These are phyloP conservation scores for Fraxinus velutina DNA, from an alignment of 305 asterid genomes.

Conservation along the genomic window DNA sequence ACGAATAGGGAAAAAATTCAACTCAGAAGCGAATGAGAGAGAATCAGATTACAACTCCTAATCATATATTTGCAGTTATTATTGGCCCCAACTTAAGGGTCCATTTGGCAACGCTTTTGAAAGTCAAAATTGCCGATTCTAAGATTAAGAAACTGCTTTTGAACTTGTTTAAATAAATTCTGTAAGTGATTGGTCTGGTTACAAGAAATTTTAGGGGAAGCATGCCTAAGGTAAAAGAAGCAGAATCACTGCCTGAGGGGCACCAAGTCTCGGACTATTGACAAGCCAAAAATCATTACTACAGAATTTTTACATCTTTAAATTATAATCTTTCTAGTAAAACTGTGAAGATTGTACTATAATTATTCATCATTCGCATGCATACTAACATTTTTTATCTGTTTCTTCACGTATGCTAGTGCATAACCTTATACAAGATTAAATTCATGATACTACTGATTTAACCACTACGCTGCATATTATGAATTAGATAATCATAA, in stretches of 20 bases:
- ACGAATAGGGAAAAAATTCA: background rate
- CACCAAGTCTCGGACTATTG: background rate
- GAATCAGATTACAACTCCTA: background rate
- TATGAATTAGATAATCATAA: background rate
- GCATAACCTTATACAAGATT: background rate
- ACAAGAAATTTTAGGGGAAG: background rate
- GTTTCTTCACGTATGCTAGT: background rate
- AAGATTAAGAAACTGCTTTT: background rate
- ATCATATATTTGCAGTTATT: background rate
- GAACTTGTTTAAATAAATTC: background rate
- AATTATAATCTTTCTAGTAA: background rate
- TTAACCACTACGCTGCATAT: background rate
- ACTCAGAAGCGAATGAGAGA: background rate
- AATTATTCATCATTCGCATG: background rate
- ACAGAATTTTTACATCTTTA: background rate
- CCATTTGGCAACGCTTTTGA: background rate
- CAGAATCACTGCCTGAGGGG: background rate
- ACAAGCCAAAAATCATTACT: background rate
- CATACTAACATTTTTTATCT: background rate
- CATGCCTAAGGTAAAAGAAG: background rate
- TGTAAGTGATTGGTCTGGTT: background rate
- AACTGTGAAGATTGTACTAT: background rate
- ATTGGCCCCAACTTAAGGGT: background rate
- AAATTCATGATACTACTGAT: background rate
- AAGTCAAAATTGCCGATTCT: background rate